Conservation (phyloP, 768 basidiomycete genomes). For the Tylopilus felleus region DNA sequence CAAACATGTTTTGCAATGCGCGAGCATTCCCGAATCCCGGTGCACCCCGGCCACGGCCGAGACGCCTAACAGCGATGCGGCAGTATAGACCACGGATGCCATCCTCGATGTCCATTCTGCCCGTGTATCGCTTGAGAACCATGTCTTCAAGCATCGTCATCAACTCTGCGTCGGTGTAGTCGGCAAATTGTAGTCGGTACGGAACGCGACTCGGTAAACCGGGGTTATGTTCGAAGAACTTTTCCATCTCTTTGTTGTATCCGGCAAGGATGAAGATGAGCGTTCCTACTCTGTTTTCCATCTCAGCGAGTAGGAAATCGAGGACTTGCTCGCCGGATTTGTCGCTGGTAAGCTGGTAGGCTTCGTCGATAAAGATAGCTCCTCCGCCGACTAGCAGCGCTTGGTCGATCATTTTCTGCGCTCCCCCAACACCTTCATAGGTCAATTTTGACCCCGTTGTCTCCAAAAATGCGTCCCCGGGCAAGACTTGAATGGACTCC, state of each 20-base stretch:
- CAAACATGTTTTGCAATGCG: slow-evolving; percentile 51
- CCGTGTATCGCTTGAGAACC: slow-evolving; percentile 44
- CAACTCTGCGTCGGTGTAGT: slow-evolving; percentile 59
- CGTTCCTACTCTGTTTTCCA: slow-evolving; percentile 65
- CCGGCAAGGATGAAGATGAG: slow-evolving; percentile 71
- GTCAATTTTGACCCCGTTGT: slow-evolving; percentile 61
- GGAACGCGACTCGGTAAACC: slow-evolving; percentile 69
- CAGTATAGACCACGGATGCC: slow-evolving; percentile 51
- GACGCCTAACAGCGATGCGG: slow-evolving; percentile 32
- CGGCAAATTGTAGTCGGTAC: slow-evolving; percentile 52
- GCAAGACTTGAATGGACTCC: slow-evolving; percentile 49
- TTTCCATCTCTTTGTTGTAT: slow-evolving; percentile 71
- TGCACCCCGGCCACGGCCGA: slow-evolving; percentile 15
- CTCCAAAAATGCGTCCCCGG: slow-evolving; percentile 53
- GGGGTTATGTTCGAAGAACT: slow-evolving; percentile 74
- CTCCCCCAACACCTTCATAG: slow-evolving; percentile 47
- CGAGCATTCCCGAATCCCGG: slow-evolving; percentile 69
- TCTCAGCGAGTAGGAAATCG: slow-evolving; percentile 69
- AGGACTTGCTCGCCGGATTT: slow-evolving; percentile 54
- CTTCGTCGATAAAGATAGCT: slow-evolving; percentile 67
- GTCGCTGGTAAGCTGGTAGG: slow-evolving; percentile 58
- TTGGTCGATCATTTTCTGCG: slow-evolving; percentile 36
- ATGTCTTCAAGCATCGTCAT: slow-evolving; percentile 50
- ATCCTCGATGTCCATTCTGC: slow-evolving; percentile 53
- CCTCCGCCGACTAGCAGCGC: slow-evolving; percentile 56